Evolutionary conservation across 31 red algal species (phyloP).

Genomic region (Porphyra umbilicalis): DNA sequence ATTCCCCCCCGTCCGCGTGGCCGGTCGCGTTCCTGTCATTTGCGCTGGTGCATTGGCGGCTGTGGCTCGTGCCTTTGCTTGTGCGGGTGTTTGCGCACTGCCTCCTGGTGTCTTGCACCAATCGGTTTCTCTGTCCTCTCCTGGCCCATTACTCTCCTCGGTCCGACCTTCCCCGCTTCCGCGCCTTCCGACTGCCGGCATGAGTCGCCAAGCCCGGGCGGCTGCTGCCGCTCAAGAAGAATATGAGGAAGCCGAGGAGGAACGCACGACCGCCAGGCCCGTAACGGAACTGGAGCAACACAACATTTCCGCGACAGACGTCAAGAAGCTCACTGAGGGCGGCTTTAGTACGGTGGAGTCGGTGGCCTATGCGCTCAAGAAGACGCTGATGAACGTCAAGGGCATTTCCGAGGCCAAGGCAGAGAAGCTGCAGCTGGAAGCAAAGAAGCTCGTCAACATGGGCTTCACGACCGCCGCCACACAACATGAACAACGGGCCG

Average conservation of each 20-base stretch:
- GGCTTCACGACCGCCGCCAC: slow-evolving; percentile 79
- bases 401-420: slow-evolving; percentile 96
- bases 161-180: no score
- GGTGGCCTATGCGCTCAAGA: slow-evolving; percentile 87
- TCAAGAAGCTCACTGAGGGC: slow-evolving; percentile 93
- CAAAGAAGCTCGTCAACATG: slow-evolving; percentile 74
- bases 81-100: no score
- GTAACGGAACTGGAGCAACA: slow-evolving; percentile 67
- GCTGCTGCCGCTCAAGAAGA: slow-evolving; percentile 35
- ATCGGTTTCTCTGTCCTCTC: no score
- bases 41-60: no score
- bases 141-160: no score
- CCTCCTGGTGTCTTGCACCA: no score
- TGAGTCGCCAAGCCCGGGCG: slow-evolving; percentile 27
- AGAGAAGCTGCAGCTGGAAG: slow-evolving; percentile 83
- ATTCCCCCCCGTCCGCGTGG: no score
- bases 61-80: no score
- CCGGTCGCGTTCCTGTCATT: no score
- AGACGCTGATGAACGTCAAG: slow-evolving; percentile 73
- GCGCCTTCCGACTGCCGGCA: no score
- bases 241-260: slow-evolving; percentile 37
- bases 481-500: slow-evolving; percentile 11
- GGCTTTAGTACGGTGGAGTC: slow-evolving; percentile 89
- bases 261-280: slow-evolving; percentile 52
- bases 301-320: slow-evolving; percentile 84